Evolutionary conservation across 2,329 filamentous ascomycete genomes (phyloP).

Genomic region (Dothiorella sarmentorum): DNA sequence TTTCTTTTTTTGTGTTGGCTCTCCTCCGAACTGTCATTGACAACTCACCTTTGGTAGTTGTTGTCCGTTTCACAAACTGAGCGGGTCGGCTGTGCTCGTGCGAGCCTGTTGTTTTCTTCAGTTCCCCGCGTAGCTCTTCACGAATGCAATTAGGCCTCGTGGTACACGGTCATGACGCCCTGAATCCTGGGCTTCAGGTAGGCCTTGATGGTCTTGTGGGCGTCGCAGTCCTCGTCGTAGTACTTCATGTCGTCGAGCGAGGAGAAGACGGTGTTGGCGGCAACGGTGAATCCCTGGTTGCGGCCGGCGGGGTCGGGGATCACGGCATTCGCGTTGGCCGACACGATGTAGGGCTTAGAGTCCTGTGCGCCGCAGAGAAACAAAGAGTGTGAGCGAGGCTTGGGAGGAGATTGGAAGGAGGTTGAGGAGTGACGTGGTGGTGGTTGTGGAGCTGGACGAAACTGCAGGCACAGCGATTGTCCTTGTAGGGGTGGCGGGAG

Average conservation of each 20-base stretch:
- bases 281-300: conserved; percentile 61
- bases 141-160: conserved; percentile 11
- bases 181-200: conserved; percentile 28
- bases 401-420: neutral
- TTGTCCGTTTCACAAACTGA: neutral
- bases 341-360: conserved; percentile 64
- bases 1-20: neutral
- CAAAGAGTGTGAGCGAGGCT: neutral
- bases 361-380: conserved; percentile 45
- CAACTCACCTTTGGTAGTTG: neutral
- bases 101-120: too few relatives aligned
- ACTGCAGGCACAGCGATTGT: neutral
- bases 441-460: neutral
- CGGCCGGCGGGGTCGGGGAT: conserved; percentile 50
- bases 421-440: neutral
- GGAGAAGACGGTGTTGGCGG: conserved; percentile 59
- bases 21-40: neutral
- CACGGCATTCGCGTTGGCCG: conserved; percentile 50
- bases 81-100: neutral
- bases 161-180: conserved; percentile 20
- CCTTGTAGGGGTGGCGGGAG: neutral
- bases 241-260: conserved; percentile 63
- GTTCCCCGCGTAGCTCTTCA: too few relatives aligned
- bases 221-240: conserved; percentile 58
- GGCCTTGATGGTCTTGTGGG: conserved; percentile 48